phyloP scores from a whole-genome alignment of 73 alveolate species.

The Stentor coeruleus region DNA sequence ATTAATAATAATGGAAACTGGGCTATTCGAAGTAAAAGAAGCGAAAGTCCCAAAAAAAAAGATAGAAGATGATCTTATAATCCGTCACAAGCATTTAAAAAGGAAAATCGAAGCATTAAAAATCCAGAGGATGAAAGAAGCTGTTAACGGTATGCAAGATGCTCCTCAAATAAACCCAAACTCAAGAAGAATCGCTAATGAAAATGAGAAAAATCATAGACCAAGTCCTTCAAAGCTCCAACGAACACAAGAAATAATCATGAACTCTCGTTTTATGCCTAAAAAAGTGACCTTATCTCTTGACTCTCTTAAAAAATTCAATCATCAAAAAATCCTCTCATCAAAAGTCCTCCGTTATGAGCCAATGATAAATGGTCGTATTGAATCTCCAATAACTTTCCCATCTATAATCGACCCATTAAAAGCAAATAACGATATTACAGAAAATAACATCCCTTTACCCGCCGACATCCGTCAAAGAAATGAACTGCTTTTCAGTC shows the following conservation, averaged over 20 bases:
- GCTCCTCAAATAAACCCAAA: neutral
- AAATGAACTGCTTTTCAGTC: neutral
- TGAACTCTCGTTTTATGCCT: neutral
- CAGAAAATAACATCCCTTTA: too few relatives aligned
- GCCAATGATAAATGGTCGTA: neutral
- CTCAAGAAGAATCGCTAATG: neutral
- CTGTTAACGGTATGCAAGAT: too few relatives aligned
- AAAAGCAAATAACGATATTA: too few relatives aligned
- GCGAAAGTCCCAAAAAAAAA: neutral
- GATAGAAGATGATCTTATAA: neutral
- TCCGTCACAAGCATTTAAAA: neutral
- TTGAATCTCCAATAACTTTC: neutral
- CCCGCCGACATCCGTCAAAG: neutral
- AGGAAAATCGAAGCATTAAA: neutral
- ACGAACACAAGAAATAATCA: neutral
- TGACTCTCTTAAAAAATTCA: neutral
- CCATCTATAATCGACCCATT: neutral
- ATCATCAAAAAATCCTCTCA: neutral
- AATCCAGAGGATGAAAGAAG: neutral
- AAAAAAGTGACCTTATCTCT: neutral
- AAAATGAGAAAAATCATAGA: neutral
- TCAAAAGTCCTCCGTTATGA: neutral
- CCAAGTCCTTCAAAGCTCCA: neutral
- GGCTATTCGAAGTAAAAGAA: neutral
- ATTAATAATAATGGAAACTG: slow-evolving; percentile 4